Percentiles rank a stretch among this genome's conserved stretches.
These are phyloP conservation scores for Lepraria neglecta DNA, from an alignment of 495 filamentous ascomycete species.

Conservation along the genomic window DNA sequence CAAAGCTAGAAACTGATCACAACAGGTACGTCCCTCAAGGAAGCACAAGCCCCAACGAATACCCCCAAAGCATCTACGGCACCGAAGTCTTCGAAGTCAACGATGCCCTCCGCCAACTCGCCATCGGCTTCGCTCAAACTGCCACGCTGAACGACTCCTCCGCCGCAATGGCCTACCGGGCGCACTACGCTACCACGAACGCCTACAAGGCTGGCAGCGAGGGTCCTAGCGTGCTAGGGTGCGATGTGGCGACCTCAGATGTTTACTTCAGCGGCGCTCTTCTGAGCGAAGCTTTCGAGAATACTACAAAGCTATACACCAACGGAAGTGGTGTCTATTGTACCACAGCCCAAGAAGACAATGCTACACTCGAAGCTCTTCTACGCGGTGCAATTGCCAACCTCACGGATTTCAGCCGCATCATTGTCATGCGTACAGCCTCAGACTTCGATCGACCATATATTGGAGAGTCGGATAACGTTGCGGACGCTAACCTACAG, in stretches of 20 bases:
- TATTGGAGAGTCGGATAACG: constrained; percentile 37
- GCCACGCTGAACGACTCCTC: constrained; percentile 52
- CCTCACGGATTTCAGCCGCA: constrained; percentile 58
- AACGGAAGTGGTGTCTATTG: constrained; percentile 66
- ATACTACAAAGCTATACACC: constrained; percentile 57
- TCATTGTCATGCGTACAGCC: constrained; percentile 68
- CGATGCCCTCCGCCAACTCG: constrained; percentile 50
- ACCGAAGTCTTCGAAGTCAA: constrained; percentile 75
- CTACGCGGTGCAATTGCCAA: constrained; percentile 50
- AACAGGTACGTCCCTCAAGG: constrained; percentile 58
- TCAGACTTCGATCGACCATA: constrained; percentile 67
- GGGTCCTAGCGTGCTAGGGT: constrained; percentile 54
- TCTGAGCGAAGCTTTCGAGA: constrained; percentile 57
- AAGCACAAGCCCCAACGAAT: constrained; percentile 46
- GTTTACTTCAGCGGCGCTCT: constrained; percentile 63
- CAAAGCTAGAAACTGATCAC: not conserved
- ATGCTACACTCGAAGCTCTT: constrained; percentile 61
- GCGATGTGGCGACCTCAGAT: constrained; percentile 64
- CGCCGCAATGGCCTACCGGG: constrained; percentile 51
- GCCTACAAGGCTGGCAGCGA: constrained; percentile 47
- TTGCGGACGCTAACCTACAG: constrained; percentile 33
- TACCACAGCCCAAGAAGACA: constrained; percentile 69
- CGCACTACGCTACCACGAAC: constrained; percentile 44
- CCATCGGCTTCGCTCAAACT: constrained; percentile 48
- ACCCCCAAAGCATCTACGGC: constrained; percentile 60